Conservation (phyloP, 208 protist genomes). For the Acanthamoeba culbertsoni region DNA sequence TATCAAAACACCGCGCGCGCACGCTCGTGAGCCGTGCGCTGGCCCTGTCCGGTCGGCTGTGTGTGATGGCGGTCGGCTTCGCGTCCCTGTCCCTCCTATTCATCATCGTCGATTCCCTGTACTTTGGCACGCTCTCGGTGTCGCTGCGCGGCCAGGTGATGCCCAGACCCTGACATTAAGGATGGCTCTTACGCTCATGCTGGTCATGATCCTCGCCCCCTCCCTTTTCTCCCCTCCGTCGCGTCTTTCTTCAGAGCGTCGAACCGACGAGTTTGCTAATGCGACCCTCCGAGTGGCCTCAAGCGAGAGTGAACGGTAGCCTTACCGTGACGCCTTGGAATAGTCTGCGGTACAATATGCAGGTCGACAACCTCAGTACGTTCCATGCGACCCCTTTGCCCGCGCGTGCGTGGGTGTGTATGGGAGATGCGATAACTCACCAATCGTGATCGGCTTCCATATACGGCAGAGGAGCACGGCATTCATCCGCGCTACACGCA, state of each 20-base stretch:
- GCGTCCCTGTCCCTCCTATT: not conserved
- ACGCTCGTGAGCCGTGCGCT: not conserved
- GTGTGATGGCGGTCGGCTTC: not conserved
- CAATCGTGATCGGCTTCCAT: not conserved
- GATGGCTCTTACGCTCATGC: no score
- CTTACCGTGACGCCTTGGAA: conserved; percentile 23
- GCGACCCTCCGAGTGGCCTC: not conserved
- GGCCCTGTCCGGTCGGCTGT: not conserved
- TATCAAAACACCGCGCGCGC: not conserved
- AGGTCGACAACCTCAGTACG: conserved; percentile 49
- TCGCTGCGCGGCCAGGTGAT: not conserved
- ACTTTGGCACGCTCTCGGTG: conserved; percentile 12
- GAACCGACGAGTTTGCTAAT: not conserved
- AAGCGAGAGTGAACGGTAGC: not conserved
- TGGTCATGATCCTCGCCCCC: no score
- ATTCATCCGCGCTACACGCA: conserved; percentile 43
- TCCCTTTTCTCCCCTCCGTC: no score
- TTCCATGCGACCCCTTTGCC: no score
- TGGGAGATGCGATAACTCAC: not conserved
- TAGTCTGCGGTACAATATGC: conserved; percentile 41
- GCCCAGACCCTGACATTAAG: not conserved
- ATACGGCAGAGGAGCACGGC: conserved; percentile 31
- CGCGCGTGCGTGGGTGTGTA: no score
- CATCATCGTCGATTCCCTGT: not conserved
- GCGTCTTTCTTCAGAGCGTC: no score